phyloP scores from a whole-genome alignment of 2,329 filamentous ascomycete genomes.

The Paracorniculantispora psalliotae region DNA sequence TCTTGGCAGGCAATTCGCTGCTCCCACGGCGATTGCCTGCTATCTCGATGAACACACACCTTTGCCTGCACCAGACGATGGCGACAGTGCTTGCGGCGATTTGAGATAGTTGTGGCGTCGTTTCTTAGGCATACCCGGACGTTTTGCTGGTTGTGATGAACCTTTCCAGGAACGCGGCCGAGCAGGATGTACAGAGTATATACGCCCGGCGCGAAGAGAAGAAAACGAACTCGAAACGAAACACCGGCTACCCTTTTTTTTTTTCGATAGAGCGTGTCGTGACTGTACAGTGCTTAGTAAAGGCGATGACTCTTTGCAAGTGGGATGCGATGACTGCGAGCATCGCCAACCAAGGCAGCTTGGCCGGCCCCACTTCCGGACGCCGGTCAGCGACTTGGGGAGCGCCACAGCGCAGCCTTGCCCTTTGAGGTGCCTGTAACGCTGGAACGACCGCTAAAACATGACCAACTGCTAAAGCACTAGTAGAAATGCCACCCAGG shows the following conservation, averaged over 20 bases:
- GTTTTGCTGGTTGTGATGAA: background rate
- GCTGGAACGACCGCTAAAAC: background rate
- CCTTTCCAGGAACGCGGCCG: background rate
- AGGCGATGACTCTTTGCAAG: background rate
- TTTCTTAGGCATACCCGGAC: slow-evolving; percentile 58
- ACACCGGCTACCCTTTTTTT: background rate
- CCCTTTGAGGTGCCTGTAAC: too few species aligned
- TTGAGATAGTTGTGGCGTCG: slow-evolving; percentile 55
- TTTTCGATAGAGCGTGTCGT: background rate
- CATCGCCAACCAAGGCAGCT: background rate
- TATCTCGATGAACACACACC: background rate
- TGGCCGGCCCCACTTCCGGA: background rate
- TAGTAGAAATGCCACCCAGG: too few species aligned
- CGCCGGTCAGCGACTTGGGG: background rate
- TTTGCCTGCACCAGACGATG: slow-evolving; percentile 27
- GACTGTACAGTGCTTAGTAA: background rate
- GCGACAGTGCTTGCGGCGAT: slow-evolving; percentile 44
- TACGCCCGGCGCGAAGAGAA: background rate
- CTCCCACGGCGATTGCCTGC: slow-evolving; percentile 22
- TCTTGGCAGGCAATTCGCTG: slow-evolving; percentile 9
- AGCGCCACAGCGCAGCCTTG: background rate
- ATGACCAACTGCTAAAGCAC: too few species aligned
- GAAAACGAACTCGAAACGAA: background rate
- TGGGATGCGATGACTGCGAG: background rate
- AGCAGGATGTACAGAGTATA: background rate